A percentile compares a stretch with the other conserved stretches of the same genome.
phyloP scores from a whole-genome alignment of 352 stramenopile genomes.

The Globisporangium canariense region DNA sequence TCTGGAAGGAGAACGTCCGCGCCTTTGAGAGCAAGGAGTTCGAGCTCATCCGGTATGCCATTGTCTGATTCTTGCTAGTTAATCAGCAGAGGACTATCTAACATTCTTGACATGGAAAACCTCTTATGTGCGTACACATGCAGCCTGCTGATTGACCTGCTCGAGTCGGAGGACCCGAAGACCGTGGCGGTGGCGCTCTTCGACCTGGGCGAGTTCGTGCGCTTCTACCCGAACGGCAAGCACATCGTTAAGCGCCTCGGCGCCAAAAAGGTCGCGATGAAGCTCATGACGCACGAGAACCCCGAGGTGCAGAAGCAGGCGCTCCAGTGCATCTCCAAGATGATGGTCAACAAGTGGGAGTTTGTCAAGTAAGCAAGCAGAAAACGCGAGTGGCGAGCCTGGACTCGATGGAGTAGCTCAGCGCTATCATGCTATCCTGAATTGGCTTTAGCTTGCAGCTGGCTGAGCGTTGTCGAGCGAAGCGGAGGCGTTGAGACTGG shows the following conservation, averaged over 20 bases:
- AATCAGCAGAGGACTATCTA: background rate
- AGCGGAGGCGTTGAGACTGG: background rate
- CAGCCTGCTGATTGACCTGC: slow-evolving; percentile 92
- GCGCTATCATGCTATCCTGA: background rate
- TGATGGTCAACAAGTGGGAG: slow-evolving; percentile 99
- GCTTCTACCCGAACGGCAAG: slow-evolving; percentile 97
- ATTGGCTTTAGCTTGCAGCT: background rate
- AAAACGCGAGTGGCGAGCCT: background rate
- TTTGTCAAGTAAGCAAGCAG: slow-evolving; percentile 79
- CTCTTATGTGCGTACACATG: background rate
- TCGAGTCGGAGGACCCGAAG: slow-evolving; percentile 92
- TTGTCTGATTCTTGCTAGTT: background rate
- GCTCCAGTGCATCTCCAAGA: slow-evolving; percentile 97
- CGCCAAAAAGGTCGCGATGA: slow-evolving; percentile 97
- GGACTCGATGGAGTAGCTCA: background rate
- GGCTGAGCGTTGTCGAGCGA: background rate
- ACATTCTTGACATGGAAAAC: background rate
- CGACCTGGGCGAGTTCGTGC: slow-evolving; percentile 97
- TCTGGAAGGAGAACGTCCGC: slow-evolving; percentile 98
- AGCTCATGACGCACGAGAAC: slow-evolving; percentile 97
- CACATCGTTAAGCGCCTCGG: slow-evolving; percentile 94
- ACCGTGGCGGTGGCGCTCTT: slow-evolving; percentile 95
- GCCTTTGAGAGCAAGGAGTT: slow-evolving; percentile 97
- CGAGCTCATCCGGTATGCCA: slow-evolving; percentile 76
- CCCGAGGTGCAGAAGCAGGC: slow-evolving; percentile 96